Evolutionary conservation across 306 rosid species (phyloP).

Genomic region (Dalbergia oliveri): DNA sequence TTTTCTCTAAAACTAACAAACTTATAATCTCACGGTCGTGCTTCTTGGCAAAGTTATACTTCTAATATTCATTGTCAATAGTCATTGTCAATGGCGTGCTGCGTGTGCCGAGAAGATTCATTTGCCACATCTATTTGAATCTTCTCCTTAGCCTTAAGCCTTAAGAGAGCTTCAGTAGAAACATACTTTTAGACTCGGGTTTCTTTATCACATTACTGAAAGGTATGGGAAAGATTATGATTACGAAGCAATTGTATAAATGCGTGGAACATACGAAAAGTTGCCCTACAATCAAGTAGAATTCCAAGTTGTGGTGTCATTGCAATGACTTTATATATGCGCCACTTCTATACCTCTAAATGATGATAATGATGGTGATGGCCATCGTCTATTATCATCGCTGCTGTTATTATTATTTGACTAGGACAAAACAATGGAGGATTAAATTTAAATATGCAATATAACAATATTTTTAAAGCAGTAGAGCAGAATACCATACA

Average conservation of each 20-base stretch:
- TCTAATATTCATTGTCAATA: no score
- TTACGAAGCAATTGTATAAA: conserved; percentile 12
- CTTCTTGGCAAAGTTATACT: not conserved
- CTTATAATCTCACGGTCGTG: not conserved
- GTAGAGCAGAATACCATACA: not conserved
- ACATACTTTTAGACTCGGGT: not conserved
- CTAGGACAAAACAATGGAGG: not conserved
- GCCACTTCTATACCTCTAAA: not conserved
- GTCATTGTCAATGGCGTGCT: no score
- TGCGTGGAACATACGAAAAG: conserved; percentile 33
- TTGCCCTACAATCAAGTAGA: not conserved
- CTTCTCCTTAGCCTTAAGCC: not conserved
- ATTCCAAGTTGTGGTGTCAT: not conserved
- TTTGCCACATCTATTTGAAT: not conserved
- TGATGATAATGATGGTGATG: not conserved
- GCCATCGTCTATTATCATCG: not conserved
- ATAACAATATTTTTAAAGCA: not conserved
- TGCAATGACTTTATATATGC: not conserved
- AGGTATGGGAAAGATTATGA: not conserved
- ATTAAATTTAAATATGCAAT: not conserved
- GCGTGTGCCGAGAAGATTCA: no score
- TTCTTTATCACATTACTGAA: not conserved
- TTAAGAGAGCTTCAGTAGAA: not conserved
- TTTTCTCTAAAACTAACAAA: not conserved
- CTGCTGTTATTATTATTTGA: not conserved